Evolutionary conservation across 345 rosid genomes (phyloP), one percentile per base, ranked within the genome.

Genomic region (Mangifera indica): DNA sequence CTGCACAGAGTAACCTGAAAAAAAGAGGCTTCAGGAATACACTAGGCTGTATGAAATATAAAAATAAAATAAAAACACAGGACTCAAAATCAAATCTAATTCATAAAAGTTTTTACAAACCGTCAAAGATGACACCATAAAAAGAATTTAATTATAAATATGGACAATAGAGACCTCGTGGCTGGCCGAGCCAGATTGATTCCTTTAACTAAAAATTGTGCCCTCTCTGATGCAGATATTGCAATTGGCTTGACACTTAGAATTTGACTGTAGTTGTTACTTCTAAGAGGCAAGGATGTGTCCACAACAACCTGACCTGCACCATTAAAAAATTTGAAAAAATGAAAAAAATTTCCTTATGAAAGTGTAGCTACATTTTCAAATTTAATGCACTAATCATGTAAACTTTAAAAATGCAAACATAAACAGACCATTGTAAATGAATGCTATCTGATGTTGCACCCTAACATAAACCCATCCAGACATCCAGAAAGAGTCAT

Each of bases 221-320:
- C 84, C 58, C 74, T 86, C 73, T 83, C 80, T 25, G 88, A 78
- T 60, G 89, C 84, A 79, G 89, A 78, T 67, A 90, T 75, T 60
- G 96, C 98, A 63, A 96, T 89, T 17, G 99, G 98, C 69, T 82
- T 87, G 77, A 93, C 82, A 40, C 92, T 88, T 60, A 77, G 60
- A 60, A 96, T 87, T 82, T 79, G 82, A 77, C 93, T 81, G 62
- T 73, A 78, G 79, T 81, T 82, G 78, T 17, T 77, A 71, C 90
- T 87, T 84, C 81, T 83, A 62, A 83, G 74, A 72, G 93, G 89
- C 67, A 93, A 84, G 56, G 82, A 83, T 61, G 87, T 81, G 74
- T 96, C 96, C 55, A 91, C 79, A 66, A 88, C 89, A 83, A 88
- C 88, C 78, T 85, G 91, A 77, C 99, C 99, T 93, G 92, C 71